Evolutionary conservation across 1,284 basidiomycete species (phyloP).

Genomic region (Ceratobasidium sp.): DNA sequence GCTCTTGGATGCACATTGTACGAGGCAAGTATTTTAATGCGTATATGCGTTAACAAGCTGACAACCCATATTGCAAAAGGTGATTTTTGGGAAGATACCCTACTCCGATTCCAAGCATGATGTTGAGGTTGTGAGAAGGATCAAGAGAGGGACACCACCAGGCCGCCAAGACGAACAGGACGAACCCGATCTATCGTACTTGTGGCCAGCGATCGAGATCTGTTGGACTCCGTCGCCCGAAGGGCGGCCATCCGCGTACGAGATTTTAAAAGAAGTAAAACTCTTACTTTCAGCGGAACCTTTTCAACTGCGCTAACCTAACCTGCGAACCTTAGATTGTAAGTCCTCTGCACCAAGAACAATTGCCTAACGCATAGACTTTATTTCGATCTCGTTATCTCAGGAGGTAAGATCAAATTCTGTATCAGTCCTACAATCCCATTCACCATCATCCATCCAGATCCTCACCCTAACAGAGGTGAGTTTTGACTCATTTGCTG

Average conservation of each 20-base stretch:
- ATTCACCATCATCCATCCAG: neutral
- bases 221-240: neutral
- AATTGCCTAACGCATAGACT: neutral
- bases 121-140: neutral
- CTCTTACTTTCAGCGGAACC: neutral
- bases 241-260: neutral
- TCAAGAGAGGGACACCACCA: neutral
- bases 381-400: neutral
- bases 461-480: neutral
- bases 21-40: neutral
- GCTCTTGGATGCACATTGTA: conserved; percentile 1
- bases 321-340: neutral
- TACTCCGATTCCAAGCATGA: neutral
- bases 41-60: neutral
- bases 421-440: neutral
- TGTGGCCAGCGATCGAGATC: neutral
- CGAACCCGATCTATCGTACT: neutral
- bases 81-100: neutral
- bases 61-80: neutral
- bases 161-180: neutral
- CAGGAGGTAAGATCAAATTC: neutral
- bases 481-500: neutral
- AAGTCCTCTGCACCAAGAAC: neutral
- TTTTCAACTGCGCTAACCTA: neutral
- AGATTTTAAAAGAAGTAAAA: neutral